Base-by-base conservation (phyloP, 371 early-diverging fungal genomes). In the Neoconidiobolus thromboides region DNA sequence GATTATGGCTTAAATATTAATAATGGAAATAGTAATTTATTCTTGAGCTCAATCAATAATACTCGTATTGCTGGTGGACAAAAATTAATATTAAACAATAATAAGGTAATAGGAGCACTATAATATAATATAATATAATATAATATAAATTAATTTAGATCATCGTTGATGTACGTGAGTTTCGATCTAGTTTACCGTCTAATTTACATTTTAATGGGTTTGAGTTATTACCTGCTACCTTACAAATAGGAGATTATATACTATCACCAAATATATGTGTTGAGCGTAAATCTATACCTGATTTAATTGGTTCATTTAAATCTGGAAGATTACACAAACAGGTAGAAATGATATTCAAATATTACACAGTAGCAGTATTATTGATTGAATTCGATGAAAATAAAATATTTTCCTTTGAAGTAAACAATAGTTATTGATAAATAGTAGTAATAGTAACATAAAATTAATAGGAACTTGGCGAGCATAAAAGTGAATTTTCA, bases 181-280 rank as follows among this genome's bases (percentile, higher is more conserved):
- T 98, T 64, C 78, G 96, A 26, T 83, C 92, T 37, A 79, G 90
- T 1, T 67, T 99, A 38, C 98, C 99, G 1, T 82, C 86, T 6
- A 78, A 89, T 36, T 71, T 99, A 1, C 91, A 93, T 63, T 78
- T 81, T 40, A 77, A 80, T 44, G 83, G 87, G 2, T 74, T 94
- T 64, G 68, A 76, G 12, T 68, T 98, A 1, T 66, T 76, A 10
- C 89, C 97, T 1, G 82, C 81, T 63, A 95, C 96, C 0, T 71
- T 99, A 9, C 79, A 83, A 65, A 82, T 97, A 0, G 99, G 98
- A 41, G 99, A 99, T 69, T 99, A 97, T 68, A 76, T 98, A 10
- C 67, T 98, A 42, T 83, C 85, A 42, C 87, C 91, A 38, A 72
- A 76, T 2, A 81, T 91, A 49, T 91, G 89, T 57, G 87, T 99